A percentile compares a stretch with the other conserved stretches of the same genome.
Evolutionary conservation across 2,329 filamentous ascomycete genomes (phyloP).

Genomic region (Botrytis hyacinthi): DNA sequence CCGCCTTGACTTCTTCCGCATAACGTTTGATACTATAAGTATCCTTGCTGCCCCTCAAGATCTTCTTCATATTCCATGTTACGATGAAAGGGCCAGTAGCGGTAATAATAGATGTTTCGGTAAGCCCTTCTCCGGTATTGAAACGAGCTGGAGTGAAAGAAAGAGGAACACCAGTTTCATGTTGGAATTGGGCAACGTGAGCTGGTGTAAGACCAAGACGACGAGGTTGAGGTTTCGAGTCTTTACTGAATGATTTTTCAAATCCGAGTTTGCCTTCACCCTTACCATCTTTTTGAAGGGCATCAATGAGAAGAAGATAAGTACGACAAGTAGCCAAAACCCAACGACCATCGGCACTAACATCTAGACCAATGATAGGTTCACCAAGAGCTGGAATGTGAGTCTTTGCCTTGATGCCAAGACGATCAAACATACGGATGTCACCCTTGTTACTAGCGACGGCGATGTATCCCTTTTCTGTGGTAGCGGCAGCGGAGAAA

Average conservation of each 20-base stretch:
- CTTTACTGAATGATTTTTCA: conserved; percentile 87
- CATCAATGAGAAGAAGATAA: conserved; percentile 90
- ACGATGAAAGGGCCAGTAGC: conserved; percentile 96
- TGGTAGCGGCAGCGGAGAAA: conserved; percentile 91
- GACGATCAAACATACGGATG: conserved; percentile 90
- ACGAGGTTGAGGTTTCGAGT: conserved; percentile 88
- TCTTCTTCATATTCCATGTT: conserved; percentile 92
- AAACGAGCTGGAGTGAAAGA: conserved; percentile 90
- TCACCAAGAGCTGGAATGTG: conserved; percentile 94
- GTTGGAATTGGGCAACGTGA: conserved; percentile 95
- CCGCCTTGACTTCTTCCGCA: conserved; percentile 90
- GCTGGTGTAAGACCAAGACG: conserved; percentile 84
- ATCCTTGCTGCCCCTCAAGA: conserved; percentile 75
- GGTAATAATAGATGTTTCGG: conserved; percentile 93
- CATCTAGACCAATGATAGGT: conserved; percentile 89
- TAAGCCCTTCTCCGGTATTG: conserved; percentile 77
- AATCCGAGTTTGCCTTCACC: conserved; percentile 98
- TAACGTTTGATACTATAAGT: conserved; percentile 98
- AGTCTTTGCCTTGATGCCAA: conserved; percentile 97
- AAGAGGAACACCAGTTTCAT: conserved; percentile 85
- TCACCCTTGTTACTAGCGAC: conserved; percentile 98
- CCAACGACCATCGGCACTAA: conserved; percentile 94
- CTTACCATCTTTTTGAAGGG: conserved; percentile 87
- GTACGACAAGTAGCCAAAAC: conserved; percentile 91
- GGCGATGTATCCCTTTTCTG: conserved; percentile 93